Evolutionary conservation across 176 grass and related monocot species (phyloP), one percentile per base, ranked within the genome.

Genomic region (Bromus sterilis): DNA sequence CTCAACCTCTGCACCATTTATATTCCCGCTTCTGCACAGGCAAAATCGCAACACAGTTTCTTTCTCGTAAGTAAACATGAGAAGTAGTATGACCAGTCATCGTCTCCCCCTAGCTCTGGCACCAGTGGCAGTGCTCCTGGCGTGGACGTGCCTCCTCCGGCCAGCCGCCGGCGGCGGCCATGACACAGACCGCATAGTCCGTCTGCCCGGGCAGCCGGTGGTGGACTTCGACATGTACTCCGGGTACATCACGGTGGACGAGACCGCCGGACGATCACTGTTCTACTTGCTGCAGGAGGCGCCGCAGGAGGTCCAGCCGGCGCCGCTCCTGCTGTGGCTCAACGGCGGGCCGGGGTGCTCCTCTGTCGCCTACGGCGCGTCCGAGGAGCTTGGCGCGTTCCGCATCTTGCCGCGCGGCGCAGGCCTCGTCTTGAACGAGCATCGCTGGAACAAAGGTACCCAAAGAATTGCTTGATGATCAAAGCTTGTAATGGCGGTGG

Each of bases 261-360:
- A 74, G 69, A n/a, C 0, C 14, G 82, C 85, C 1, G 93, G 90
- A 4, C 73, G 93, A 23, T 67, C 93, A 14, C 80, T 95, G 18
- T 95, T 95, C 59, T 95, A 95, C 48, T 86, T 76, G 93, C 78
- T 94, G 3, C 74, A 89, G 37, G 93, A 95, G 71, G 93, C 66
- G 21, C 64, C 86, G 1, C 40, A 48, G 0, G 86, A 40, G 3
- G 78, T 6, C 5, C 81, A 88, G 76, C 81, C 87, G 39, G 87
- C 88, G 71, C 95, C 95, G 74, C 89, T 98, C 1, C 86, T 98
- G 39, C 90, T 94, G 12, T 98, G 92, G 95, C 84, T 98, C 4
- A 91, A 91, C 58, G 95, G 95, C 34, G 90, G 95, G 5, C 95
- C 95, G 0, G 90, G 95, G 2, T 98, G 90, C 86, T 98, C 95